phyloP scores from a whole-genome alignment of 2,329 filamentous ascomycete species.

The Monilinia polystroma region DNA sequence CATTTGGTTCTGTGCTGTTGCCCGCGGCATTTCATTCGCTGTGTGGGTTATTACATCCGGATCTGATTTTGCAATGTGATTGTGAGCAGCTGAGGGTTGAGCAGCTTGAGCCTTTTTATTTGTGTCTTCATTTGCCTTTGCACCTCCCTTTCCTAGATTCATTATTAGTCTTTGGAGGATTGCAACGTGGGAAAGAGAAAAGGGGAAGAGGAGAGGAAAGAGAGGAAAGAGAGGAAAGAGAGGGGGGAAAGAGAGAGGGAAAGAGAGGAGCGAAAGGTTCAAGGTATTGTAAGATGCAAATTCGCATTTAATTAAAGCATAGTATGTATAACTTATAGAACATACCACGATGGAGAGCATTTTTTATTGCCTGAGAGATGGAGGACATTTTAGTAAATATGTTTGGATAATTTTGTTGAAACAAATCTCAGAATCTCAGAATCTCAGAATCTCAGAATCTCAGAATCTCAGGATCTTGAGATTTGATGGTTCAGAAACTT shows the following conservation, averaged over 20 bases:
- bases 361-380: constrained; percentile 23
- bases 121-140: constrained; percentile 59
- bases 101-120: constrained; percentile 47
- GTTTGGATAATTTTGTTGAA: not conserved
- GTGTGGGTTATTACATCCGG: constrained; percentile 65
- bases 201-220: not conserved
- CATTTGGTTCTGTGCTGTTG: constrained; percentile 56
- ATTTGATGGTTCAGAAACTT: not conserved
- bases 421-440: not conserved
- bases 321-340: not conserved
- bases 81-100: constrained; percentile 50
- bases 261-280: too few relatives aligned
- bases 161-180: constrained; percentile 4
- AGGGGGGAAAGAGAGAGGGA: not conserved
- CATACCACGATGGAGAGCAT: constrained; percentile 22
- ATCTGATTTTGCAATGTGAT: constrained; percentile 46
- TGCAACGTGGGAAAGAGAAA: constrained; percentile 5
- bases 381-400: constrained; percentile 21
- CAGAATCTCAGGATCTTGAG: constrained; percentile 1
- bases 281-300: not conserved
- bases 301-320: not conserved
- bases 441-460: constrained; percentile 7
- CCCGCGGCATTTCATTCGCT: constrained; percentile 62
- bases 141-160: constrained; percentile 32
- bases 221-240: too few relatives aligned